A percentile compares a stretch with the other conserved stretches of the same genome.
phyloP scores from a whole-genome alignment of 176 grass and related monocot species.

The Rhipidocladum racemiflorum region DNA sequence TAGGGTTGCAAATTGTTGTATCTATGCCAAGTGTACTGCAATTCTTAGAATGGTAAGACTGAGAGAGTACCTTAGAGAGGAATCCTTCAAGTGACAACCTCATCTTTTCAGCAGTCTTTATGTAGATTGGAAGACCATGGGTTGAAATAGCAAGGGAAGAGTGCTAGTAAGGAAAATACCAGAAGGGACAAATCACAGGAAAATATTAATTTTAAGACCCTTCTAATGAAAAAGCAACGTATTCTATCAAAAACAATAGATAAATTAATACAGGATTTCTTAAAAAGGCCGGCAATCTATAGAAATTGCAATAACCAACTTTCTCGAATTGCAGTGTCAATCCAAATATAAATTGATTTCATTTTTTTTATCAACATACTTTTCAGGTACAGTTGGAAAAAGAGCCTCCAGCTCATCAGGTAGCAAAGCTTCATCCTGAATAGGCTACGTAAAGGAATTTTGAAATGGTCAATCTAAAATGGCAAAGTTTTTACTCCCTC shows the following conservation, averaged over 20 bases:
- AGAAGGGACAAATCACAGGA: background rate
- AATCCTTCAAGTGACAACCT: constrained; percentile 92
- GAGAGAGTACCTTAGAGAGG: constrained; percentile 71
- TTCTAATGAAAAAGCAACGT: background rate
- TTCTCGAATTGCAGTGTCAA: background rate
- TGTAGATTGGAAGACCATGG: constrained; percentile 78
- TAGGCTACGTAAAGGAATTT: constrained; percentile 17
- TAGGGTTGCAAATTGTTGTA: background rate
- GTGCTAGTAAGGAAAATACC: background rate
- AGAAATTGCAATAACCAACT: background rate
- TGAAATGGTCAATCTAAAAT: background rate
- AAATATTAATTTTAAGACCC: background rate
- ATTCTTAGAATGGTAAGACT: background rate
- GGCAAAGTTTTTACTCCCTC: background rate
- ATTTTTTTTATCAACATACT: constrained; percentile 41
- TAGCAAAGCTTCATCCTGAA: constrained; percentile 76
- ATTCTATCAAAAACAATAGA: background rate
- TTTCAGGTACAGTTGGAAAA: constrained; percentile 90
- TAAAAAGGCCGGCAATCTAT: background rate
- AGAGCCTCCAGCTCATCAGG: constrained; percentile 93
- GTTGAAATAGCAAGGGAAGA: constrained; percentile 40
- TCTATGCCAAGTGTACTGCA: background rate
- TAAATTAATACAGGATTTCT: background rate
- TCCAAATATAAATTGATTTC: background rate
- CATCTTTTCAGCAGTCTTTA: constrained; percentile 87